Evolutionary conservation across 768 basidiomycete genomes (phyloP).

Genomic region (Podaxis sp.): DNA sequence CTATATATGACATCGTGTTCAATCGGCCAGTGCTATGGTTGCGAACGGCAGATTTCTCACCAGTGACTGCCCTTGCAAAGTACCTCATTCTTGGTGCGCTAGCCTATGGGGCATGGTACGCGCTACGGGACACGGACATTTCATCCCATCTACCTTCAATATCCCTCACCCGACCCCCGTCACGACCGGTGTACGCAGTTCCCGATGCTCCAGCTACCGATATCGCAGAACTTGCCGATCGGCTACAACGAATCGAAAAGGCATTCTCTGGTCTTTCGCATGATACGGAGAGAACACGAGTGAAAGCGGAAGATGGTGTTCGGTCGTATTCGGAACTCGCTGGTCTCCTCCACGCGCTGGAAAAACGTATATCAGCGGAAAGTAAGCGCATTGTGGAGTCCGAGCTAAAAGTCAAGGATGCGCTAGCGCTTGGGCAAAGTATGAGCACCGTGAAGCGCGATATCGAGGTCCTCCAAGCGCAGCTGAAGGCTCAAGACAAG

Average conservation of each 20-base stretch:
- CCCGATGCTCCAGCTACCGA: constrained; percentile 61
- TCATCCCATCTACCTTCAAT: constrained; percentile 29
- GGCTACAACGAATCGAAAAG: constrained; percentile 60
- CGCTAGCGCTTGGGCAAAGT: constrained; percentile 32
- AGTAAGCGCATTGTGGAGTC: constrained; percentile 34
- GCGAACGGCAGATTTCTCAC: constrained; percentile 25
- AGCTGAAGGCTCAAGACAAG: constrained; percentile 26
- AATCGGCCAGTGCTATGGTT: constrained; percentile 41
- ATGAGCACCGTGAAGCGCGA: constrained; percentile 52
- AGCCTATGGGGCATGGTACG: constrained; percentile 42
- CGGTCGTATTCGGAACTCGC: constrained; percentile 47
- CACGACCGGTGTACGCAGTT: constrained; percentile 37
- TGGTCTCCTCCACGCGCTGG: constrained; percentile 51
- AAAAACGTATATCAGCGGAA: constrained; percentile 40
- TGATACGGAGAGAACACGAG: constrained; percentile 47
- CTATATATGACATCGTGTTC: constrained; percentile 41
- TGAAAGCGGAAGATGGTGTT: constrained; percentile 48
- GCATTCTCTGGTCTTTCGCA: constrained; percentile 55
- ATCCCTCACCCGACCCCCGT: constrained; percentile 18
- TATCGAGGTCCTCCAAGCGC: constrained; percentile 46
- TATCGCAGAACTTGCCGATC: constrained; percentile 58
- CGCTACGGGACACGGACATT: constrained; percentile 33
- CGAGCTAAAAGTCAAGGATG: constrained; percentile 49
- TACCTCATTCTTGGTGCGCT: constrained; percentile 38
- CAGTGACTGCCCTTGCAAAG: constrained; percentile 29